A percentile compares a stretch with the other conserved stretches of the same genome.
Evolutionary conservation across 306 rosid genomes (phyloP).

Genomic region (Quercus glauca): DNA sequence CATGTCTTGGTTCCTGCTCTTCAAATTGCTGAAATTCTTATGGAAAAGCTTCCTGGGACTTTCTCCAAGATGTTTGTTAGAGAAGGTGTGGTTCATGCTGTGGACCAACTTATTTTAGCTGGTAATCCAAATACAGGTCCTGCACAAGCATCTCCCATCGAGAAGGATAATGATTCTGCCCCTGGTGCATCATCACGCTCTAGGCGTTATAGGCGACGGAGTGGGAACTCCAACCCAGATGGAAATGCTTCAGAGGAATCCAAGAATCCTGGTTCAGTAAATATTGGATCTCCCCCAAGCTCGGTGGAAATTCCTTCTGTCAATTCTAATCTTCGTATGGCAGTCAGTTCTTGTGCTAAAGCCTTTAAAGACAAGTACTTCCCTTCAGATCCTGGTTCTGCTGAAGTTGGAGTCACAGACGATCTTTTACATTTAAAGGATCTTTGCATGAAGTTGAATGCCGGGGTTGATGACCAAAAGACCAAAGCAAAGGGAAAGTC

Average conservation of each 20-base stretch:
- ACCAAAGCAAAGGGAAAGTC: constrained; percentile 78
- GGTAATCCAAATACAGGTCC: constrained; percentile 51
- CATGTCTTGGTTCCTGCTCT: constrained; percentile 87
- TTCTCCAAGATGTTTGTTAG: constrained; percentile 89
- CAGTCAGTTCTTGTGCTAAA: constrained; percentile 82
- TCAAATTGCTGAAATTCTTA: constrained; percentile 95
- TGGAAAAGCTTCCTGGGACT: constrained; percentile 90
- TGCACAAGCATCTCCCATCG: constrained; percentile 55
- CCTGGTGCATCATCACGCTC: constrained; percentile 77
- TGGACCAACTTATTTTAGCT: constrained; percentile 84
- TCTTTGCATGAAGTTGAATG: constrained; percentile 76
- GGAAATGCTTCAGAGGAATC: constrained; percentile 69
- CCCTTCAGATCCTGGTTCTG: constrained; percentile 72
- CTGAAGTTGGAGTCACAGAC: constrained; percentile 86
- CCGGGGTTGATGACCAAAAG: constrained; percentile 74
- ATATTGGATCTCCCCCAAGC: constrained; percentile 76
- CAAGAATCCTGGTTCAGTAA: constrained; percentile 56
- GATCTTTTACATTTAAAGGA: constrained; percentile 78
- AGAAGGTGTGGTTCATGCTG: constrained; percentile 98
- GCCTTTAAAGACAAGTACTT: constrained; percentile 87
- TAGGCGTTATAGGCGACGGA: constrained; percentile 85
- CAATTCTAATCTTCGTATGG: constrained; percentile 62
- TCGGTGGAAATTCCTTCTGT: constrained; percentile 66
- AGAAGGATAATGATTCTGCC: constrained; percentile 68
- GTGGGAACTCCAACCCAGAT: constrained; percentile 61